Base-by-base conservation (phyloP, 2,329 filamentous ascomycete species). In the Pseudogymnoascus sp. region DNA sequence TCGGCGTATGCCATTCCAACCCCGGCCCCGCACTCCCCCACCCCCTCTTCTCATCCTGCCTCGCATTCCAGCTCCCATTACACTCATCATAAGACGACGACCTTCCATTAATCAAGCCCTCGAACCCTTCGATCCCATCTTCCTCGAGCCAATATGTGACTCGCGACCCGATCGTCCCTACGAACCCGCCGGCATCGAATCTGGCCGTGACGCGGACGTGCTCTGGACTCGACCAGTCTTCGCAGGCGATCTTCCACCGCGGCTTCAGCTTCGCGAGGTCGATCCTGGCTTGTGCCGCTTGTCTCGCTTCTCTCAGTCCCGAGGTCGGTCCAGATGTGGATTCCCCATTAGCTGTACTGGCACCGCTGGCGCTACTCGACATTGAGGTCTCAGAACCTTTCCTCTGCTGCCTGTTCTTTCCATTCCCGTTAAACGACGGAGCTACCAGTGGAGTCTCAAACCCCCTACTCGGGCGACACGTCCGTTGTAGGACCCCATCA, bases 281-380 rank as follows among this genome's bases (percentile, higher is more conserved):
- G 20, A 90, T 79, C 0, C 88, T 79, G 0, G 78, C 73, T 70
- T 91, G 88, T 0, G 88, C 88, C 14, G 83, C 81, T 6, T 85
- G 75, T 0, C 88, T 82, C 1, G 86, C 78, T 18, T 58, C 57
- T 14, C 37, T 25, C 74, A 68, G 60, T 75, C 71, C 14, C 83
- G 25, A 70, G 77, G 65, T 81, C 76, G 62, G 75, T 80, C 9
- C 59, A 43, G 50, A 62, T 37, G 22, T 41, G 35, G 14, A 30
- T 34, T 3, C 62, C 32, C 16, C 61, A 57, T 16, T 39, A 9
- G 47, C 41, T 14, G 6, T 12, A 58, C 66, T 65, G 22, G 43
- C 64, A 39, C 32, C 58, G 41, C 61, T 62, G 37, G 41, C 64
- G 32, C 25, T 47, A n/a, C 60, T 47, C 9, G 43, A 28, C 43